Conservation (phyloP, 495 filamentous ascomycete species). For the Penicillium cinerascens region DNA sequence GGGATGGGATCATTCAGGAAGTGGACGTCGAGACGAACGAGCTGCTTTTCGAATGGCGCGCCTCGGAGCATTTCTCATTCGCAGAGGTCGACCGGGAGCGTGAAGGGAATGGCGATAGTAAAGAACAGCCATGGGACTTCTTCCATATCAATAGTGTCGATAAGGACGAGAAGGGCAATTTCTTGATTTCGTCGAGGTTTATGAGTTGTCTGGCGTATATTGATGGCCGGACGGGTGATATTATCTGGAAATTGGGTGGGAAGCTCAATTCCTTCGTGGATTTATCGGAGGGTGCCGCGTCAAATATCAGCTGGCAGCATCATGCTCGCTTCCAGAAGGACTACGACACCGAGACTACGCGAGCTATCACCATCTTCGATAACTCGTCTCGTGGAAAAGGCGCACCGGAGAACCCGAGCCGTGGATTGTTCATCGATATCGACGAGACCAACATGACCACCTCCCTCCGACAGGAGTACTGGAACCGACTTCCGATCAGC, state of each 20-base stretch:
- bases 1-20: slow-evolving; percentile 51
- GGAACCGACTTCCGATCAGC: slow-evolving; percentile 28
- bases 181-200: slow-evolving; percentile 43
- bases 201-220: slow-evolving; percentile 36
- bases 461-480: slow-evolving; percentile 34
- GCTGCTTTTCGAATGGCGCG: slow-evolving; percentile 41
- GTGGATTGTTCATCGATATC: slow-evolving; percentile 43
- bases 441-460: slow-evolving; percentile 39
- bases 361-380: slow-evolving; percentile 36
- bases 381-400: slow-evolving; percentile 26
- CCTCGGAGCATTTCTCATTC: slow-evolving; percentile 37
- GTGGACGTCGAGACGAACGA: slow-evolving; percentile 41
- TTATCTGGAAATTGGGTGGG: slow-evolving; percentile 44
- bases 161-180: slow-evolving; percentile 40
- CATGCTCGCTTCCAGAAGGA: slow-evolving; percentile 29
- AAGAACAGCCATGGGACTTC: slow-evolving; percentile 38
- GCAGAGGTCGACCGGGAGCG: slow-evolving; percentile 20
- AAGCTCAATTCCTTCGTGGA: slow-evolving; percentile 41
- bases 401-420: slow-evolving; percentile 22
- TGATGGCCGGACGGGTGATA: slow-evolving; percentile 28
- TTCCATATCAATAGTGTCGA: slow-evolving; percentile 49
- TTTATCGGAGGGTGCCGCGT: slow-evolving; percentile 34
- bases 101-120: slow-evolving; percentile 21
- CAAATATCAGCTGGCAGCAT: slow-evolving; percentile 45
- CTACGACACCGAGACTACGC: slow-evolving; percentile 14